Percentiles rank a stretch among this genome's conserved stretches.
phyloP scores from a whole-genome alignment of 371 early-diverging fungal species.

The Apophysomyces variabilis region DNA sequence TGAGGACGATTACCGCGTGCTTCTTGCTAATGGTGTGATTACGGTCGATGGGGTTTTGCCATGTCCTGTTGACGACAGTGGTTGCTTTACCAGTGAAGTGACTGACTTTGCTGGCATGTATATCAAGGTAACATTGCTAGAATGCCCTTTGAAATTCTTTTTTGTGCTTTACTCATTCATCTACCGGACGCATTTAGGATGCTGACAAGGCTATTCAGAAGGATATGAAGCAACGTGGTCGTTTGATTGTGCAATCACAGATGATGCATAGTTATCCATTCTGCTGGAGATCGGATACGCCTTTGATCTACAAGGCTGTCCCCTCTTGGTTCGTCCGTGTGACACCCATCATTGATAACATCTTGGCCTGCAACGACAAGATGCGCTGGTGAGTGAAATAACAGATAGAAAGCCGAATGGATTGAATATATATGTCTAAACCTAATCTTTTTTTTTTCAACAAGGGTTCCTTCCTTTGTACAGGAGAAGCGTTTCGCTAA shows the following conservation, averaged over 20 bases:
- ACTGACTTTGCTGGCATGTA: slow-evolving; percentile 89
- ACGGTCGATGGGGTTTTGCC: slow-evolving; percentile 87
- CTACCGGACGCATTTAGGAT: slow-evolving; percentile 49
- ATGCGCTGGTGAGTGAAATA: slow-evolving; percentile 80
- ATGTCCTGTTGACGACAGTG: slow-evolving; percentile 96
- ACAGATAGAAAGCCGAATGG: background rate
- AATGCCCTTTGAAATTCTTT: background rate
- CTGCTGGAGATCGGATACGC: slow-evolving; percentile 99
- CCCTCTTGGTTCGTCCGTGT: slow-evolving; percentile 99
- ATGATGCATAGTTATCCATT: slow-evolving; percentile 93
- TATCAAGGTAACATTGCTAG: slow-evolving; percentile 70
- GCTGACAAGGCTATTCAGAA: slow-evolving; percentile 98
- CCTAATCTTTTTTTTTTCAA: background rate
- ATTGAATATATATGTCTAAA: background rate
- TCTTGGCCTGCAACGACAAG: slow-evolving; percentile 89
- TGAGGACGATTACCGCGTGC: slow-evolving; percentile 99
- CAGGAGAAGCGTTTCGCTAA: slow-evolving; percentile 99
- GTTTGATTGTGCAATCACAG: slow-evolving; percentile 90
- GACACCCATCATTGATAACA: slow-evolving; percentile 80
- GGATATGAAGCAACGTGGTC: slow-evolving; percentile 81
- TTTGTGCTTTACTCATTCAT: background rate
- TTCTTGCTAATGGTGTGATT: slow-evolving; percentile 85
- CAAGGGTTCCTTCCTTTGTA: slow-evolving; percentile 93
- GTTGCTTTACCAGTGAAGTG: slow-evolving; percentile 86
- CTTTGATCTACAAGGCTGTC: slow-evolving; percentile 98